Evolutionary conservation across 352 stramenopile genomes (phyloP), one percentile per base, ranked within the genome.

Genomic region (Globisporangium canariense): DNA sequence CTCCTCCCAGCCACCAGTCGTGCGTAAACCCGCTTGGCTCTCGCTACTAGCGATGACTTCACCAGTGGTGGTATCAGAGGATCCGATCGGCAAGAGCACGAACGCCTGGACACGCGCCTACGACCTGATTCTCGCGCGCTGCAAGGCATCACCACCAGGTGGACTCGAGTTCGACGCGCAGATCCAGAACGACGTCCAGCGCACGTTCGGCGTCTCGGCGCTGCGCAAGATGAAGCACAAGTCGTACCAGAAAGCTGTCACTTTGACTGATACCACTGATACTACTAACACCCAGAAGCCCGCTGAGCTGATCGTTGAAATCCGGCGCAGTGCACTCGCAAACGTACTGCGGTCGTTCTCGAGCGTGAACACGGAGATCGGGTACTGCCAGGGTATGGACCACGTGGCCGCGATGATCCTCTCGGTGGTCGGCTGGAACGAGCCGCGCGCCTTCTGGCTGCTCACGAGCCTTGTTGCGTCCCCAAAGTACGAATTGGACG

Each of bases 351-450:
- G 77, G 2, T 73, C 80, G 25, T 90, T 88, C 47, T 75, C 84
- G 51, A 88, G 77, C 53, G 76, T 90, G 41, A 78, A 91, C 59
- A 81, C 75, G 0, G 81, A 87, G 62, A 77, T 90, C 30, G 84
- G 81, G 0, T 93, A 93, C 67, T 91, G 81, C 28, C 84, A 91
- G 56, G 84, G 84, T 11, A 85, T 93, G 81, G 81, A 93, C 54
- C 75, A 89, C 52, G 78, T 93, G 20, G 70, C 78, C 1, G 80
- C 79, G 11, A 36, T 91, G 18, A 62, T 91, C 52, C 74, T 93
- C n/a, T 77, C 81, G 20, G 76, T 88, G 38, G 75, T 82, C 4
- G 66, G 85, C 25, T 91, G 84, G 81, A 69, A 88, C 54, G 84
- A 93, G 49, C 74, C 76, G 41, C 68, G 76, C 10, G 78, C 80